A percentile compares a stretch with the other conserved stretches of the same genome.
phyloP scores from a whole-genome alignment of 352 stramenopile species.

The Pythium aristosporum region DNA sequence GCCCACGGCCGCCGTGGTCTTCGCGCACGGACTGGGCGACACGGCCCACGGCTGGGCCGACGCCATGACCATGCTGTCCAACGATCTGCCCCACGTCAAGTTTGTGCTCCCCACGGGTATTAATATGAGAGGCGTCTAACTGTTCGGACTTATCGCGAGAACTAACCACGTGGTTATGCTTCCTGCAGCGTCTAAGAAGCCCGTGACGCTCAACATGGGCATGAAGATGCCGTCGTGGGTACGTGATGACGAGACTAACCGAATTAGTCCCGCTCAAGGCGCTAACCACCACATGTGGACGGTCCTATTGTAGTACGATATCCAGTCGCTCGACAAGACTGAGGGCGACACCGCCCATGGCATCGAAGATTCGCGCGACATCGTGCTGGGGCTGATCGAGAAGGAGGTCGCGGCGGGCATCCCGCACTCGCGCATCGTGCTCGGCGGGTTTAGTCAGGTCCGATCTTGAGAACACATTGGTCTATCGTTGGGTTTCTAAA shows the following conservation, averaged over 20 bases:
- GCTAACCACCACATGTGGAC: background rate
- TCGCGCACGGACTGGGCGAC: conserved; percentile 92
- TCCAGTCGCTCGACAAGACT: conserved; percentile 87
- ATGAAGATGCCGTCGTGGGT: conserved; percentile 93
- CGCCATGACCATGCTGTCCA: conserved; percentile 50
- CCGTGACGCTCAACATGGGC: conserved; percentile 95
- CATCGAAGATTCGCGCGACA: conserved; percentile 81
- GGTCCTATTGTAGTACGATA: conserved; percentile 83
- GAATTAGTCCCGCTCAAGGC: background rate
- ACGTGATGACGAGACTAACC: conserved; percentile 18
- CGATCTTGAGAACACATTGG: background rate
- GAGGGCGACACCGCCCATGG: conserved; percentile 86
- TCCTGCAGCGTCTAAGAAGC: conserved; percentile 36
- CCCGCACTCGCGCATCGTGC: conserved; percentile 87
- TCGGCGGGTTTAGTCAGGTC: conserved; percentile 94
- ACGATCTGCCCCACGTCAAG: conserved; percentile 67
- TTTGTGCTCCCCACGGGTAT: conserved; percentile 73
- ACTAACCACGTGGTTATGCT: background rate
- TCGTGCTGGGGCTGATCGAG: conserved; percentile 81
- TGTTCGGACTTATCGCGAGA: background rate
- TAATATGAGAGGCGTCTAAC: background rate
- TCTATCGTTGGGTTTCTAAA: background rate
- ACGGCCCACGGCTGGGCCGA: conserved; percentile 86
- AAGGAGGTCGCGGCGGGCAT: conserved; percentile 70
- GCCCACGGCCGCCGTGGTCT: conserved; percentile 46